Conservation (phyloP, 495 filamentous ascomycete species). For the Aspergillus sclerotiicarbonarius region DNA sequence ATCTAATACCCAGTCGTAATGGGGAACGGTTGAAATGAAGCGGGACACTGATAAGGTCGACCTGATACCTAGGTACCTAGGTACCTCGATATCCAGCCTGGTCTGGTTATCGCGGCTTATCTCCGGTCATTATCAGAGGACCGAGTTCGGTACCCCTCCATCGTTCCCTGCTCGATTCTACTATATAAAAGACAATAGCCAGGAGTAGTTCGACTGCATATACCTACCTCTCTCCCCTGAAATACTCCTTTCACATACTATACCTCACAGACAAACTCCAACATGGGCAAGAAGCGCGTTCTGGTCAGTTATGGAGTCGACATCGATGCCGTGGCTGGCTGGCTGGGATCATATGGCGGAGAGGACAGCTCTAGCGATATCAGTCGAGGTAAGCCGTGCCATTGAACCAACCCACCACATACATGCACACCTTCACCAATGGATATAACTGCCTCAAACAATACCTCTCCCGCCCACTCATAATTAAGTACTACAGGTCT, state of each 20-base stretch:
- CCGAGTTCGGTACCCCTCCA: not conserved
- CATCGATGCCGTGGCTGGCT: slow-evolving; percentile 70
- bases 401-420: not conserved
- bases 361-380: slow-evolving; percentile 70
- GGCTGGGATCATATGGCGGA: slow-evolving; percentile 72
- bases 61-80: not conserved
- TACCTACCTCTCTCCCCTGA: too few species aligned
- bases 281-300: slow-evolving; percentile 62
- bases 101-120: not conserved
- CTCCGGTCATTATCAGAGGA: not conserved
- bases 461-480: too few species aligned
- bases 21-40: not conserved
- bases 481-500: slow-evolving; percentile 43
- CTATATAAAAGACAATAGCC: too few species aligned
- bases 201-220: too few species aligned
- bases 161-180: too few species aligned
- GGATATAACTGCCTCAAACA: not conserved
- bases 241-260: not conserved
- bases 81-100: not conserved
- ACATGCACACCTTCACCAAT: not conserved
- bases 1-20: not conserved
- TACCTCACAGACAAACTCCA: not conserved
- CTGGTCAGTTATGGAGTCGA: slow-evolving; percentile 58
- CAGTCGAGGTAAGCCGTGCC: slow-evolving; percentile 48
- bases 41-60: not conserved